Base-by-base conservation (phyloP, 2,329 filamentous ascomycete species). In the Chaetomiaceae sp. region DNA sequence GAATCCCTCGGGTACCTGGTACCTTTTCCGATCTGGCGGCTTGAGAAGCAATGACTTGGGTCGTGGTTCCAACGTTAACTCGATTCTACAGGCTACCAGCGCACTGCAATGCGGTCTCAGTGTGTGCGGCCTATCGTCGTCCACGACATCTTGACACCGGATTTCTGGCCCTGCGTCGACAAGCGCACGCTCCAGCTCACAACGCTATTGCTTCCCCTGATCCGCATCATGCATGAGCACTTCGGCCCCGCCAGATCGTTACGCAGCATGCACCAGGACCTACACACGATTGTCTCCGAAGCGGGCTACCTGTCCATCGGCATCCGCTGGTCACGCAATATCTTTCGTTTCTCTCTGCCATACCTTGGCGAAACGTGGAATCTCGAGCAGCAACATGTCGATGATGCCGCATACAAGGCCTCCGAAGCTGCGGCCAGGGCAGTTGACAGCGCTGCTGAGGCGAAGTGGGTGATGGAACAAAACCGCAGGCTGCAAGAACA, bases 151-250 rank as follows among this genome's bases (percentile, higher is more conserved):
- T 21, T 70, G 14, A 63, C 70, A 0, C 48, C 44, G 0, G 25
- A 58, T 2, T 74, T 74, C 60, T 74, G 69, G 69, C 39, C 54
- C 2, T 45, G 49, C 9, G 68, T 73, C 9, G 70, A 71, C 43
- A 54, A 59, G 13, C 54, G 71, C 20, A 56, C 70, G 2, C 59
- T 63, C 1, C 62, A 65, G 50, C 58, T 66, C 3, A 57, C 63
- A 4, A 51, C 59, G 10, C 55, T 73, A 31, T 64, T 74, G 33
- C 58, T 71, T 20, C 70, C 71, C 1, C 30, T 72, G 5, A 27
- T 70, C 35, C 60, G 61, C 21, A 35, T 68, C 33, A 58, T 66
- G 54, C 62, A 65, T 42, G 14, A 14, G 25, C 43, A 48, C 45
- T 57, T 55, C 50, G 45, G 30, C 46, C 31, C 33, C 23, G 42